Percentiles rank a stretch among this genome's conserved stretches.
Conservation (phyloP, 176 grass and related monocot species). For the Microstegium vimineum region DNA sequence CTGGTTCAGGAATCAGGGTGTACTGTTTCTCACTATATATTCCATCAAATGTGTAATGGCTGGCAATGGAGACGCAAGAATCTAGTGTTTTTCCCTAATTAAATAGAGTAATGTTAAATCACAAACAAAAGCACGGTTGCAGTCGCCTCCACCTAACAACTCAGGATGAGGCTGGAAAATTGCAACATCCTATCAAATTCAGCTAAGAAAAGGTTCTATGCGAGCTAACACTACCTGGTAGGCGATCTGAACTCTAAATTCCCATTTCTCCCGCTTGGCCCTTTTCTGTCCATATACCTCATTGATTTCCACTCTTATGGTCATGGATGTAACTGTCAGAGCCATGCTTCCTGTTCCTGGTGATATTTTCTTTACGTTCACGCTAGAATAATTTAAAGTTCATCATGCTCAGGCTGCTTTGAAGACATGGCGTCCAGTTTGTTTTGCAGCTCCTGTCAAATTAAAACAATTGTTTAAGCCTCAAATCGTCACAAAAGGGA, state of each 20-base stretch:
- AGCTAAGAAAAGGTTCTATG: conserved; percentile 9
- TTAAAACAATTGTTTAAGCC: conserved; percentile 31
- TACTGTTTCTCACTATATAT: neutral
- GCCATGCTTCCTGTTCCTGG: conserved; percentile 24
- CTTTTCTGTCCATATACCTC: conserved; percentile 10
- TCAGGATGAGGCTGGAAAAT: conserved; percentile 8
- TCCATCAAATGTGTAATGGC: neutral
- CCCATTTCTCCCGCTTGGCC: neutral
- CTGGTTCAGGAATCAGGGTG: neutral
- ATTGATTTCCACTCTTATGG: neutral
- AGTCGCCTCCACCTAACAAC: conserved; percentile 25
- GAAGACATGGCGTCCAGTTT: conserved; percentile 49
- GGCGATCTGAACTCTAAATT: neutral
- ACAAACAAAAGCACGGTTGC: neutral
- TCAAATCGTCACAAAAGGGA: neutral
- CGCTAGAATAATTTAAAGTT: conserved; percentile 50
- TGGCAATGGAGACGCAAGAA: neutral
- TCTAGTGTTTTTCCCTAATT: conserved; percentile 1
- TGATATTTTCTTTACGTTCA: conserved; percentile 12
- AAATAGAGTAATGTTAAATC: conserved; percentile 9
- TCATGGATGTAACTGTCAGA: conserved; percentile 16
- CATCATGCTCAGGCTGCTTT: conserved; percentile 51
- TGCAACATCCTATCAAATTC: conserved; percentile 15
- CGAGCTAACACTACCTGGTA: neutral
- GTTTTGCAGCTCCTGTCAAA: conserved; percentile 74